Conservation (phyloP, 805 yeast species). For the Candida insectorum region DNA sequence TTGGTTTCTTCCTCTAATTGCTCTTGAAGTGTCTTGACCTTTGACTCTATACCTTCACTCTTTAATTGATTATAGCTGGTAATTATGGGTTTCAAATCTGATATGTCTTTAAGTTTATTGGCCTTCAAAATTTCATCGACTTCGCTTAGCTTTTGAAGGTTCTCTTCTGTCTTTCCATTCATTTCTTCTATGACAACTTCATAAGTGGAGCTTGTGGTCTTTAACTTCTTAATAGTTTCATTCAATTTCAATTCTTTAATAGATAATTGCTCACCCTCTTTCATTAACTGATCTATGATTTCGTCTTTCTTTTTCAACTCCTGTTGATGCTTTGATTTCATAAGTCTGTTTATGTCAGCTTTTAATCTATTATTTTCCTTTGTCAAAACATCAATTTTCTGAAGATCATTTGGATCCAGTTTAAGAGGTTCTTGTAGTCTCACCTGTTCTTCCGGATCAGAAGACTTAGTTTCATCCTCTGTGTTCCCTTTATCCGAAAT, state of each 20-base stretch:
- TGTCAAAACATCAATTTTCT: not conserved
- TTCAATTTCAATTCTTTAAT: slow-evolving; percentile 66
- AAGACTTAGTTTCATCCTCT: not conserved
- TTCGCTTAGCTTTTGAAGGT: slow-evolving; percentile 35
- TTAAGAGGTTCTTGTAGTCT: too few relatives aligned
- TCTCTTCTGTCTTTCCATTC: slow-evolving; percentile 26
- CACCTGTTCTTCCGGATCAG: not conserved
- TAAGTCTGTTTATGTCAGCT: slow-evolving; percentile 4
- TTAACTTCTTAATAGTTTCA: slow-evolving; percentile 62
- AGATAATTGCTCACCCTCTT: slow-evolving; percentile 74
- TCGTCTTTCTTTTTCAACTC: slow-evolving; percentile 47
- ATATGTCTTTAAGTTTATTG: slow-evolving; percentile 25
- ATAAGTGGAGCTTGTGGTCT: slow-evolving; percentile 27
- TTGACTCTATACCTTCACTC: slow-evolving; percentile 12
- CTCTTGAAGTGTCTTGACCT: slow-evolving; percentile 20
- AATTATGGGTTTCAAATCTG: slow-evolving; percentile 20
- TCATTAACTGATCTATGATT: slow-evolving; percentile 60
- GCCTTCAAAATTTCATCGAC: slow-evolving; percentile 29
- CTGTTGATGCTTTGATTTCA: not conserved
- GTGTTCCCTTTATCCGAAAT: not conserved
- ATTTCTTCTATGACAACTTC: slow-evolving; percentile 28
- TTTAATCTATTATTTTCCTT: slow-evolving; percentile 3
- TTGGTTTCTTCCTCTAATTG: slow-evolving; percentile 20
- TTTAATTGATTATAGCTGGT: slow-evolving; percentile 12
- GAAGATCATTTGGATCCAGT: not conserved